Conservation (phyloP, 768 basidiomycete species). For the Amanita fuliginea region DNA sequence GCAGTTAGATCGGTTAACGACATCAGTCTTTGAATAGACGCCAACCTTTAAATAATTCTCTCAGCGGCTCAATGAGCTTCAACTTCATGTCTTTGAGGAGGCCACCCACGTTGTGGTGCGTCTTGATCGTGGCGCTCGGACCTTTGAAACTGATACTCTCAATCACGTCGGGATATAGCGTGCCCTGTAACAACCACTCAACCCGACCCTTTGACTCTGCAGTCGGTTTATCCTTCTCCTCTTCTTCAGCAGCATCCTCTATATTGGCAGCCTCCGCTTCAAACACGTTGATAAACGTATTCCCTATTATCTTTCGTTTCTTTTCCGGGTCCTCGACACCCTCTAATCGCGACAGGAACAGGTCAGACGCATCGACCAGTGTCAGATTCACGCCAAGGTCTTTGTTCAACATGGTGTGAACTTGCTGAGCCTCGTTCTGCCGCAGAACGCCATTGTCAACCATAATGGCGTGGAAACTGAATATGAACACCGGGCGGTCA, state of each 20-base stretch:
- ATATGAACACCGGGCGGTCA: not conserved
- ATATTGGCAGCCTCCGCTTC: constrained; percentile 89
- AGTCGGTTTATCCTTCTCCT: constrained; percentile 41
- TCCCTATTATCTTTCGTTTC: constrained; percentile 97
- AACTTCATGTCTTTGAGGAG: constrained; percentile 96
- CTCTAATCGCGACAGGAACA: constrained; percentile 82
- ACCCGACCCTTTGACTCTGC: constrained; percentile 78
- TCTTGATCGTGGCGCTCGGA: constrained; percentile 98
- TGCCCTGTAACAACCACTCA: constrained; percentile 96
- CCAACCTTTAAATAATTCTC: constrained; percentile 95
- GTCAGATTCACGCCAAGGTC: constrained; percentile 95
- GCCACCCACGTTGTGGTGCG: constrained; percentile 98
- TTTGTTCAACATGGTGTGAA: constrained; percentile 85
- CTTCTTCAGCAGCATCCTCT: constrained; percentile 70
- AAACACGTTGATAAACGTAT: constrained; percentile 97
- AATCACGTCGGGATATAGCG: constrained; percentile 97
- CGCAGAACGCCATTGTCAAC: constrained; percentile 98
- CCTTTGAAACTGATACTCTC: constrained; percentile 99
- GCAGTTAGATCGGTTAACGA: not conserved
- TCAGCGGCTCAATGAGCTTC: constrained; percentile 93
- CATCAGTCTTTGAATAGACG: not conserved
- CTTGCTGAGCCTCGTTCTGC: constrained; percentile 82
- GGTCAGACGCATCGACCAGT: constrained; percentile 89
- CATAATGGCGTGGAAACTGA: constrained; percentile 98
- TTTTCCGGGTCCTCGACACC: constrained; percentile 93